Base-by-base conservation (phyloP, 1,284 basidiomycete genomes). In the Cryptococcus sp. region DNA sequence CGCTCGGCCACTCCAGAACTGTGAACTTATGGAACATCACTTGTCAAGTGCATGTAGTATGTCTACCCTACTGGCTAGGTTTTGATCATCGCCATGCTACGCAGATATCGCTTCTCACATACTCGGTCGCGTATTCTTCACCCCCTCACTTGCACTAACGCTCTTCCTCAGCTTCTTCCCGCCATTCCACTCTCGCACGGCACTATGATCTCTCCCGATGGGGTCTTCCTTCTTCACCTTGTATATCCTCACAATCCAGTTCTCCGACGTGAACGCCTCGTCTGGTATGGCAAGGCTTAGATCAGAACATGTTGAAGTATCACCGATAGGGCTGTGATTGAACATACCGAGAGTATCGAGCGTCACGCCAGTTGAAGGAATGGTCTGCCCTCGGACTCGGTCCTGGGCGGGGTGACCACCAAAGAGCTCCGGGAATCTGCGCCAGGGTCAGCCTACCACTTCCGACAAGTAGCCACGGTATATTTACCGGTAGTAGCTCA, bases 211-310 rank as follows among this genome's bases (percentile, higher is more conserved):
- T 62, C 96, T 84, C 21, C 93, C 94, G 3, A 99, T 82, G 18
- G 84, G 77, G 77, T 98, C 96, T 53, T 96, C 92, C 71, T 91
- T 92, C 80, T 93, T 95, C 53, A 98, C 96, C 72, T 91, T 81
- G 73, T 93, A 99, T 72, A 99, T 97, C 47, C 96, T 87, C 70
- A 91, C 92, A 67, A 97, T 94, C 94, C 93, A 97, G 78, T 97
- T 97, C 79, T 97, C 93, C 9, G 90, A 91, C 1, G 93, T 96
- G 80, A 93, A 97, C 8, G 92, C 93, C 77, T 97, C 93, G 66
- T 96, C 91, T 89, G 52, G 4, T 13, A 15, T 35, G 2, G 28
- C 28, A 7, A 47, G 3, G 12, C 15, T 35, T 15, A 8, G 39
- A 52, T 54, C 48, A 59, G 53, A 43, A 40, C 42, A 67, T 55